Evolutionary conservation across 768 basidiomycete genomes (phyloP).

Genomic region (Boletus rubroflammeus): DNA sequence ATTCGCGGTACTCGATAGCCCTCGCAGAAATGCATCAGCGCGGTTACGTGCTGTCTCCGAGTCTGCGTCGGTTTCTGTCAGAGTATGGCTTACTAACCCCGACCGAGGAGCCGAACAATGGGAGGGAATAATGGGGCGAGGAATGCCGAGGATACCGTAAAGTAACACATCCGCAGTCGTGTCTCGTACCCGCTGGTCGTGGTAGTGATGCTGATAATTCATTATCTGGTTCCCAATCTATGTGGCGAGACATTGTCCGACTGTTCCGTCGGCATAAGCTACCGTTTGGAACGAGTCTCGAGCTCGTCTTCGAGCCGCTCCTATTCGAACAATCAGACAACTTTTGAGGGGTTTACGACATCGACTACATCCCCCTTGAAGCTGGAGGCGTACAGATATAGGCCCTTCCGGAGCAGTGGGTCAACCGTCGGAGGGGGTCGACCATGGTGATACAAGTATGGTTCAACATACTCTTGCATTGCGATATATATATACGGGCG

Average conservation of each 20-base stretch:
- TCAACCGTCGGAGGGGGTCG: neutral
- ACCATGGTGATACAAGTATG: conserved; percentile 1
- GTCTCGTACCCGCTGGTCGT: neutral
- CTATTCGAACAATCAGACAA: too few relatives aligned
- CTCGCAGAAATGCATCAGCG: conserved; percentile 67
- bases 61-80: conserved; percentile 34
- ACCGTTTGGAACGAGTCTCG: neutral
- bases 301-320: neutral
- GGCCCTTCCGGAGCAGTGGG: conserved; percentile 1
- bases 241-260: neutral
- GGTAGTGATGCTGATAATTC: neutral
- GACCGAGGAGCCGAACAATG: neutral
- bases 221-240: neutral
- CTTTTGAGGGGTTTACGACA: neutral
- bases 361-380: neutral
- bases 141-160: neutral
- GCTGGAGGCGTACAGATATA: conserved; percentile 1
- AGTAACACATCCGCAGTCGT: neutral
- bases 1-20: conserved; percentile 61
- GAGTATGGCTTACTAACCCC: conserved; percentile 5
- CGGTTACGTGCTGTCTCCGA: conserved; percentile 42
- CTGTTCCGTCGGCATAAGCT: neutral
- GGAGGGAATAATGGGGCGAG: neutral
- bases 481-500: conserved; percentile 31
- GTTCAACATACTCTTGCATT: conserved; percentile 31